Base-by-base conservation (phyloP, 164 flowering plant genomes). In the Chloranthus sessilifolius region DNA sequence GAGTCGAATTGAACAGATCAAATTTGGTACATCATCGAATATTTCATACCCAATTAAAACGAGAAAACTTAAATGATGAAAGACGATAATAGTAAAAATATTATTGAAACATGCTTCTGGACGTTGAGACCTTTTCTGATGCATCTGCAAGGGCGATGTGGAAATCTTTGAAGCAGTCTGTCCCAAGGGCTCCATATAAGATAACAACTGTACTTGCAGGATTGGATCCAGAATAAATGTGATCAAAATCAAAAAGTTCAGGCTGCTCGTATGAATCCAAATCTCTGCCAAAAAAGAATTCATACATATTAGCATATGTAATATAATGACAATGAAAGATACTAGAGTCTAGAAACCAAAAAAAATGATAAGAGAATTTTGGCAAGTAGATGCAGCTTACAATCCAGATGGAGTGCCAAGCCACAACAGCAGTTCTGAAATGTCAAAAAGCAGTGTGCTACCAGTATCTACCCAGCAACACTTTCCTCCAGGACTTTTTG, bases 401-500 rank as follows among this genome's bases (percentile, higher is more conserved):
- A 3, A 36, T 34, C 52, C 69, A 43, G 41, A 5, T 24, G 76
- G 64, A 19, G 50, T 58, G n/a, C 31, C 65, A 60, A 88, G 75
- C 96, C 96, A 92, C 61, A 25, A 19, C 14, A 42, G 58, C 59
- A 88, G 47, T 17, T 88, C 95, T 23, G 75, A 56, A 43, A 77
- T 80, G 49, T 82, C 85, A 73, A 77, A 81, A 50, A 84, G 74
- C 37, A 84, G 56, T 20, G 70, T 28, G 3, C 69, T 73, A 43
- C 97, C 97, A 58, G 74, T 84, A 56, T 92, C 99, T 30, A 86
- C 91, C 99, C 99, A 92, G 64, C 99, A 92, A 69, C 99, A 92
- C 59, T 75, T 92, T 33, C 90, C 88, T 21, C 63, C 74, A 45
- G 75, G 77, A 54, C 65, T 70, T 41, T 48, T 64, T 1, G 84